These are phyloP conservation scores for Dissoconium aciculare DNA, from an alignment of 2,329 filamentous ascomycete species.

Conservation along the genomic window DNA sequence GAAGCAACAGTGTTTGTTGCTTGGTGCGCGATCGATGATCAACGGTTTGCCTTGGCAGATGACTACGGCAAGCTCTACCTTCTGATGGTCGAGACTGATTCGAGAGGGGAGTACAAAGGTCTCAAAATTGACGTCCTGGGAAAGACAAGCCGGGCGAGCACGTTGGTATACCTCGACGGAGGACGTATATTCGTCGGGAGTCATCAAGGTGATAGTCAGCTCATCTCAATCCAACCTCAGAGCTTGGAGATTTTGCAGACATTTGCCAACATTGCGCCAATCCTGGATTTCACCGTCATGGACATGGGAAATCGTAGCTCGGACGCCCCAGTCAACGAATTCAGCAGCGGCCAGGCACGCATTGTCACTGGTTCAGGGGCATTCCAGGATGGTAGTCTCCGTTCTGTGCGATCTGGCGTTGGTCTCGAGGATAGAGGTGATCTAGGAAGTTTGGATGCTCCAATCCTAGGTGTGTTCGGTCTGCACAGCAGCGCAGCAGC, in stretches of 20 bases:
- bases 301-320: slow-evolving; percentile 79
- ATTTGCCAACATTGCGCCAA: slow-evolving; percentile 72
- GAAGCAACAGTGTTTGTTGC: slow-evolving; percentile 79
- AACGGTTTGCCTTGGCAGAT: slow-evolving; percentile 76
- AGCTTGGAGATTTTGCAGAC: slow-evolving; percentile 57
- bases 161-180: slow-evolving; percentile 60
- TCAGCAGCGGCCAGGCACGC: slow-evolving; percentile 84
- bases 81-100: slow-evolving; percentile 58
- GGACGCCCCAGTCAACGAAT: slow-evolving; percentile 69
- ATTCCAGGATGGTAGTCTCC: slow-evolving; percentile 71
- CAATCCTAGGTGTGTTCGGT: slow-evolving; percentile 26
- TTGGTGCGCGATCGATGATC: slow-evolving; percentile 72
- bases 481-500: slow-evolving; percentile 61
- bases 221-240: slow-evolving; percentile 47
- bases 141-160: slow-evolving; percentile 58
- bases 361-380: slow-evolving; percentile 88
- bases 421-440: slow-evolving; percentile 56
- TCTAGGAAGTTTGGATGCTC: slow-evolving; percentile 52
- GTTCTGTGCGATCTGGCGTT: slow-evolving; percentile 86
- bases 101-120: slow-evolving; percentile 50
- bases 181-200: slow-evolving; percentile 74
- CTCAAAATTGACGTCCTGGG: slow-evolving; percentile 58
- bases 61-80: slow-evolving; percentile 78
- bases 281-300: slow-evolving; percentile 90
- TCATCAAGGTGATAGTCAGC: slow-evolving; percentile 81